These are phyloP conservation scores for Friedmanniomyces endolithicus DNA, from an alignment of 495 filamentous ascomycete genomes.

Conservation along the genomic window DNA sequence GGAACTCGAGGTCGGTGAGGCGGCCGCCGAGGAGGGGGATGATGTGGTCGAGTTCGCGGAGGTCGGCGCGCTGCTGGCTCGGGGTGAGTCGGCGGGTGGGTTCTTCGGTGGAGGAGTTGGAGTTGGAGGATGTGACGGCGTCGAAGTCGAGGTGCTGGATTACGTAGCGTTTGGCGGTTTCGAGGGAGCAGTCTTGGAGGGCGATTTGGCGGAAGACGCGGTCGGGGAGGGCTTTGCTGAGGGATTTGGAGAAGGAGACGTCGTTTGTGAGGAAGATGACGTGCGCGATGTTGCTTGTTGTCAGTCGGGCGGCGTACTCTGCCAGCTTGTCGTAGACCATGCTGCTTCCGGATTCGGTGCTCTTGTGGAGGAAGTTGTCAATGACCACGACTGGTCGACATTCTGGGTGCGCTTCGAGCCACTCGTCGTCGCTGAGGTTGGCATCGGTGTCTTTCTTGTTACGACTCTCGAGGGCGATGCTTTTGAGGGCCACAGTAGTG, in stretches of 20 bases:
- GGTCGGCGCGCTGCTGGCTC: constrained; percentile 33
- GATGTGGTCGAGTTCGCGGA: constrained; percentile 62
- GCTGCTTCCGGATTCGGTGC: constrained; percentile 42
- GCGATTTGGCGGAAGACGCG: constrained; percentile 78
- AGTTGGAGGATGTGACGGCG: constrained; percentile 18
- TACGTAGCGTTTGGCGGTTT: constrained; percentile 82
- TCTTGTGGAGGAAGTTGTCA: constrained; percentile 85
- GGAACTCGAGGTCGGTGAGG: constrained; percentile 84
- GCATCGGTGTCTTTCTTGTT: constrained; percentile 61
- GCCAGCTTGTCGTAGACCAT: constrained; percentile 82
- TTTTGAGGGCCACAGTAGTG: constrained; percentile 65
- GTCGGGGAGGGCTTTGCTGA: constrained; percentile 79
- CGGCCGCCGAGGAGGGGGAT: constrained; percentile 77
- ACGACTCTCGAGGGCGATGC: constrained; percentile 56
- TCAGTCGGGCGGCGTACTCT: constrained; percentile 79
- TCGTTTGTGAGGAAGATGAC: constrained; percentile 96
- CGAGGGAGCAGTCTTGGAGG: constrained; percentile 71
- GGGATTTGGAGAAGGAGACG: constrained; percentile 72
- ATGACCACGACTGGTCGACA: constrained; percentile 74
- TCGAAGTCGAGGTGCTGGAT: constrained; percentile 58
- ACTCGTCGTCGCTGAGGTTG: constrained; percentile 70
- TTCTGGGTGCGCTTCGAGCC: constrained; percentile 83
- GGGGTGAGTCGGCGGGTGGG: constrained; percentile 28
- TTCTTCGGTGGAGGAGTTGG: constrained; percentile 21
- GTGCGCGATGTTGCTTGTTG: constrained; percentile 81